Evolutionary conservation across 768 basidiomycete species (phyloP), one percentile per base, ranked within the genome.

Genomic region (Dictyophora rubrovolvata): DNA sequence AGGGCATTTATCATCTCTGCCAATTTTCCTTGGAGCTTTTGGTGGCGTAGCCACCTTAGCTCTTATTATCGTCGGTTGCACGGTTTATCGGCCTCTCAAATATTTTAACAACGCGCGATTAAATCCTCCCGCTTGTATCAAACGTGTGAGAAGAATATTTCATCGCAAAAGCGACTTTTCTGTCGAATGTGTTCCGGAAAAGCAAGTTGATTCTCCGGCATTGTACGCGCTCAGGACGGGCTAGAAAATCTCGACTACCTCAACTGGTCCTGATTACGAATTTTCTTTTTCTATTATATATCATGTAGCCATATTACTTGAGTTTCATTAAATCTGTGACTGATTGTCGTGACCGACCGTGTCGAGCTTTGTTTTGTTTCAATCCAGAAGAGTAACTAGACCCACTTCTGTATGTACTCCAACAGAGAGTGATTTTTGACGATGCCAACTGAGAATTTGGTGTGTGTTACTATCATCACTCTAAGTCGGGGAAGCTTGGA

Each of bases 11-110:
- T 21, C 55, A 21, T 56, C 55, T 16, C 55, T 56, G 9, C 55
- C 55, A 5, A 56, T 56, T 34, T 56, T 56, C 46, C 42, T 56
- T 2, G 55, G 55, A 50, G 55, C 37, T 46, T 56, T 56, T 48
- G 55, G 55, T 56, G 55, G 55, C 11, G 17, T 56, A 21, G 55
- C 55, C 21, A 34, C 11, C n/a, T 35, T 56, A 9, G 55, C 55
- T 21, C 55, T 56, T 48, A 36, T 56, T 35, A 11, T 47, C 21
- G 21, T 56, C n/a, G 55, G 36, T 17, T n/a, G 37, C 22, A 56
- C 21, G 55, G 55, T 56, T 34, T 56, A 56, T 34, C n/a, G 42
- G 6, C 55, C 55, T 17, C 6, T 56, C n/a, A 28, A 56, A 35
- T 21, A 35, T 47, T 23, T 56, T 2, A 18, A 56, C 33, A 11